Conservation (phyloP, 768 basidiomycete genomes). For the Pisolithus albus region DNA sequence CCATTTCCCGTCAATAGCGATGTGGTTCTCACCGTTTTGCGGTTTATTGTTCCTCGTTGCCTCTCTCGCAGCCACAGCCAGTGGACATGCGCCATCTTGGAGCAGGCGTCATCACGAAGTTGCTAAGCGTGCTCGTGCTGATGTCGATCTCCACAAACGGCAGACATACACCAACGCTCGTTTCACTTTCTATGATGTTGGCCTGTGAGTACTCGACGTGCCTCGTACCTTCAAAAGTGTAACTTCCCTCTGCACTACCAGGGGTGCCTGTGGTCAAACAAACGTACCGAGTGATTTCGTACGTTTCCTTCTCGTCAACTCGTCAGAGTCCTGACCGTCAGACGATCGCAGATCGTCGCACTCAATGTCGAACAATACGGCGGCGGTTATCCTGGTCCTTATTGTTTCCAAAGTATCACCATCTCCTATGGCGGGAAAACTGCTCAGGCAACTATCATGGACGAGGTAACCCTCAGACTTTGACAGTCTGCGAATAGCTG, state of each 20-base stretch:
- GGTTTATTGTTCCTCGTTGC: conserved; percentile 30
- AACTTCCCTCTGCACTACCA: conserved; percentile 17
- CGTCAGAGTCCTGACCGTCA: conserved; percentile 1
- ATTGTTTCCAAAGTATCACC: conserved; percentile 56
- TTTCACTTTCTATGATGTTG: conserved; percentile 53
- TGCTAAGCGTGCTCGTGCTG: conserved; percentile 39
- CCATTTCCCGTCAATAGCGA: neutral
- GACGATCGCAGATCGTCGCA: conserved; percentile 42
- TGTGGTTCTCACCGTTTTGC: conserved; percentile 24
- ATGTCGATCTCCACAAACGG: conserved; percentile 36
- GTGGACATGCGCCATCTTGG: conserved; percentile 22
- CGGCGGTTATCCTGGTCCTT: conserved; percentile 52
- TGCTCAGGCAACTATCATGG: conserved; percentile 50
- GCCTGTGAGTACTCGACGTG: conserved; percentile 33
- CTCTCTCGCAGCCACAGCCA: conserved; percentile 28
- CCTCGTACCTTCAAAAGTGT: conserved; percentile 3
- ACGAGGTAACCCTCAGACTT: conserved; percentile 39
- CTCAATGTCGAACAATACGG: conserved; percentile 51
- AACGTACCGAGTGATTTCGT: conserved; percentile 41
- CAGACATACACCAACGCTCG: conserved; percentile 27
- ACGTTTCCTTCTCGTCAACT: conserved; percentile 12
- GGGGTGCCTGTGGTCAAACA: conserved; percentile 49
- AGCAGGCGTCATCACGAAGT: conserved; percentile 40
- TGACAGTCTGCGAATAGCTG: neutral
- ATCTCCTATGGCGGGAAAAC: conserved; percentile 59